phyloP scores from a whole-genome alignment of 768 basidiomycete genomes.

The Agaricus subrufescens region DNA sequence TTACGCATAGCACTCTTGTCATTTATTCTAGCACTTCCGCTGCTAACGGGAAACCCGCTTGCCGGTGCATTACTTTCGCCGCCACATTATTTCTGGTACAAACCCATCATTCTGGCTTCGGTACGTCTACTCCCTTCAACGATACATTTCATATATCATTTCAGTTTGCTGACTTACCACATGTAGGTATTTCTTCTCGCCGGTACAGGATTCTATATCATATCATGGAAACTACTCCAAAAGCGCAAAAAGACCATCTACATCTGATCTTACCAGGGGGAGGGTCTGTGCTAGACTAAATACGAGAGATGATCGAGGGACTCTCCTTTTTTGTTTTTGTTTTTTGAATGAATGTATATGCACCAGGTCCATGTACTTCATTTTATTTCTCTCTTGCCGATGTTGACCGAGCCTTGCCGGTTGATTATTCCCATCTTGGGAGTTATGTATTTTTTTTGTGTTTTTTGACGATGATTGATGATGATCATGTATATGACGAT shows the following conservation, averaged over 20 bases:
- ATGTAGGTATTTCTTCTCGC: slow-evolving; percentile 27
- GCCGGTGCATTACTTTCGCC: slow-evolving; percentile 43
- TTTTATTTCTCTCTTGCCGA: too few species aligned
- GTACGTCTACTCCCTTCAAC: slow-evolving; percentile 21
- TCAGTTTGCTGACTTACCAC: neutral
- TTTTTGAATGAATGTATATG: too few species aligned
- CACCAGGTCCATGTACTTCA: too few species aligned
- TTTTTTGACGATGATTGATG: too few species aligned
- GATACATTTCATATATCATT: neutral
- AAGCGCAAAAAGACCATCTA: slow-evolving; percentile 24
- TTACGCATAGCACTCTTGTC: slow-evolving; percentile 41
- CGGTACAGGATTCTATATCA: slow-evolving; percentile 26
- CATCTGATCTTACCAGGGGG: slow-evolving; percentile 8
- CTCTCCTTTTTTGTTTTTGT: too few species aligned
- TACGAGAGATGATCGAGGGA: too few species aligned
- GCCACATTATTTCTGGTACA: slow-evolving; percentile 32
- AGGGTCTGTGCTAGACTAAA: neutral
- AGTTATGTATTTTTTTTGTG: too few species aligned
- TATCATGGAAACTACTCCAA: slow-evolving; percentile 26
- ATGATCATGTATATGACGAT: too few species aligned
- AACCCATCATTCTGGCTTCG: slow-evolving; percentile 40
- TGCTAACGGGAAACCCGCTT: slow-evolving; percentile 48
- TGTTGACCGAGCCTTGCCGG: too few species aligned
- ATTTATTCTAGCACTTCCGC: slow-evolving; percentile 37
- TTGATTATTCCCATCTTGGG: too few species aligned